These are phyloP conservation scores for Circinella umbellata DNA, from an alignment of 371 early-diverging fungal genomes.

Conservation along the genomic window DNA sequence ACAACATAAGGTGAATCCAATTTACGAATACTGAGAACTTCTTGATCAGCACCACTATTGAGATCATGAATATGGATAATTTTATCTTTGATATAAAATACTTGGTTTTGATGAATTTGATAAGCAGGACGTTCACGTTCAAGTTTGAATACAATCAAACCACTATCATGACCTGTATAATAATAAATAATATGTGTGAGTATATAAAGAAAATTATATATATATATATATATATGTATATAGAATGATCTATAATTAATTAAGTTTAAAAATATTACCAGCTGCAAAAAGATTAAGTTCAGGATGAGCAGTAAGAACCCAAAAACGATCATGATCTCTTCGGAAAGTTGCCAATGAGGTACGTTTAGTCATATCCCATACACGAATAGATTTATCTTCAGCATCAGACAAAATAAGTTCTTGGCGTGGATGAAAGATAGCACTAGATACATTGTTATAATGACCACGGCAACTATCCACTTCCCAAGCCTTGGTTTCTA, in stretches of 20 bases:
- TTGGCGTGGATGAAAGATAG: constrained; percentile 91
- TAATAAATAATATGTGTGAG: neutral
- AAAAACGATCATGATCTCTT: constrained; percentile 96
- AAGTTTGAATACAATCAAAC: constrained; percentile 96
- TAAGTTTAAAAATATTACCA: constrained; percentile 50
- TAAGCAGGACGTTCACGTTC: constrained; percentile 95
- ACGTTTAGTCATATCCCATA: constrained; percentile 96
- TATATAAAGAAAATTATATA: no score
- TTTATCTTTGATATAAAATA: constrained; percentile 87
- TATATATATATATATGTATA: neutral
- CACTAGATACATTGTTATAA: constrained; percentile 96
- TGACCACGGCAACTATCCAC: constrained; percentile 98
- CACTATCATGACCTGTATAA: constrained; percentile 89
- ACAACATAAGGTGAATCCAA: constrained; percentile 66
- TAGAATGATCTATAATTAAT: neutral
- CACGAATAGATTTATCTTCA: constrained; percentile 97
- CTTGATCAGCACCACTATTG: constrained; percentile 70
- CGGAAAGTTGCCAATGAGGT: constrained; percentile 91
- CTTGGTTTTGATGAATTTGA: constrained; percentile 75
- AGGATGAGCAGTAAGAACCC: constrained; percentile 95
- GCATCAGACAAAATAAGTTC: constrained; percentile 92
- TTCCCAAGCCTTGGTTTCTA: constrained; percentile 96
- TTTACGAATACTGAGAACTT: constrained; percentile 76
- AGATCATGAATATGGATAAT: constrained; percentile 83
- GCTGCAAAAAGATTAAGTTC: constrained; percentile 95